Evolutionary conservation across 768 basidiomycete species (phyloP), one percentile per base, ranked within the genome.

Genomic region (Trametes maxima): DNA sequence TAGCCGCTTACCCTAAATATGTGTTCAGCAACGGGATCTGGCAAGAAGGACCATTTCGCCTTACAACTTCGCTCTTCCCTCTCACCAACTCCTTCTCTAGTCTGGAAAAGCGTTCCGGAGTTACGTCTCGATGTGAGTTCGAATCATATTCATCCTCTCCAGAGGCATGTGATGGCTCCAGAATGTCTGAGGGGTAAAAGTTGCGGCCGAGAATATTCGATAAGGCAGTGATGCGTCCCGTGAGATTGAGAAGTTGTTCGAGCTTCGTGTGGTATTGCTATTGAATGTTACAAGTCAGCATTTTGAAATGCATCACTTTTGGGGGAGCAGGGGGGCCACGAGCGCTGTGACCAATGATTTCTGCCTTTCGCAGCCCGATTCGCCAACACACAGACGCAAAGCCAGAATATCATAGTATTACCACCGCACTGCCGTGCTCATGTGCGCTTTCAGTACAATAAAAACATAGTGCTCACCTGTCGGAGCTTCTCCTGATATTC

Each of bases 21-120:
- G 14, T 61, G 57, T 22, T 17, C 44, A 47, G 43, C 22, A 55
- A 44, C n/a, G 44, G 39, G 49, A 5, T 12, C 54, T 52, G 44
- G 13, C 19, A 12, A 17, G 24, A 42, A 16, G 16, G 22, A 11
- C 40, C 13, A 25, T 3, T 3, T 3, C 3, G 42, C 79, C 90
- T 69, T 67, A 93, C 90, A 55, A 93, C 82, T 82, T 95, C 94
- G n/a, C 83, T 82, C 73, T 94, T 94, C 12, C 91, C 92, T 54
- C 89, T 80, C 11, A 90, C 86, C 17, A 94, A 81, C 68, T 95
- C 92, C 70, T 90, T 89, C 78, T 95, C 92, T 5, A 95, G 77
- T 67, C 79, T 87, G 47, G 85, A 80, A 69, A 95, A 92, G 13
- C 90, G 82, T 65, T 94, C 92, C 0, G 89, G 87, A 12, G 86